Evolutionary conservation across 768 basidiomycete genomes (phyloP).

Genomic region (Dacryopinax spathularia): DNA sequence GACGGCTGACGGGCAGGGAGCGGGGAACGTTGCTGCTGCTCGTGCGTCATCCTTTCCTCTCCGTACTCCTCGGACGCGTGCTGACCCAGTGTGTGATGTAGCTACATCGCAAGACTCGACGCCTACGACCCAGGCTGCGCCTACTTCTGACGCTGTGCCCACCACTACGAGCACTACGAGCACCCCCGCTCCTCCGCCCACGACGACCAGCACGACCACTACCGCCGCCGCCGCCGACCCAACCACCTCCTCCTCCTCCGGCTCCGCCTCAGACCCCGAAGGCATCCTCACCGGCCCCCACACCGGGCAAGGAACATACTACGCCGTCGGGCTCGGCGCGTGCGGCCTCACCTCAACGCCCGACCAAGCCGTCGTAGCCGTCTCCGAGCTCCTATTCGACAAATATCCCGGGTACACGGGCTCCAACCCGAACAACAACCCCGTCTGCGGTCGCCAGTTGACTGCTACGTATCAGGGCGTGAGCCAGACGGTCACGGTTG

Average conservation of each 20-base stretch:
- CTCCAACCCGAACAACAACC: conserved; percentile 60
- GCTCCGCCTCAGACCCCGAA: conserved; percentile 14
- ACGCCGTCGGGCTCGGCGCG: conserved; percentile 45
- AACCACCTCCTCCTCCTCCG: conserved; percentile 9
- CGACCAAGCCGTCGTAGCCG: conserved; percentile 44
- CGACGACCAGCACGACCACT: conserved; percentile 6
- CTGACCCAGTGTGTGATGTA: not conserved
- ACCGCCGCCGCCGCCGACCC: conserved; percentile 7
- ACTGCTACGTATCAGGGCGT: conserved; percentile 34
- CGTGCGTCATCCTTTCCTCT: not conserved
- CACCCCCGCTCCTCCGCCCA: not conserved
- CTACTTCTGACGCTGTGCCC: conserved; percentile 13
- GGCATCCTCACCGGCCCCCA: conserved; percentile 38
- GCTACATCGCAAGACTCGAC: conserved; percentile 7
- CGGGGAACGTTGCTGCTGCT: not conserved
- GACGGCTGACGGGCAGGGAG: not conserved
- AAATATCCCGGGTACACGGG: conserved; percentile 37
- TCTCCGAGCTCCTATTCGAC: conserved; percentile 43
- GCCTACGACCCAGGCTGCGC: conserved; percentile 13
- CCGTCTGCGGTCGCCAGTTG: conserved; percentile 45
- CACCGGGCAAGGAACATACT: conserved; percentile 42
- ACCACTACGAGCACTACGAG: conserved; percentile 12
- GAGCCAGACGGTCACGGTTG: conserved; percentile 34
- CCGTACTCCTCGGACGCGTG: not conserved
- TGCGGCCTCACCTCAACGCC: conserved; percentile 46